These are phyloP conservation scores for Teratosphaeria nubilosa DNA, from an alignment of 2,329 filamentous ascomycete genomes.

Conservation along the genomic window DNA sequence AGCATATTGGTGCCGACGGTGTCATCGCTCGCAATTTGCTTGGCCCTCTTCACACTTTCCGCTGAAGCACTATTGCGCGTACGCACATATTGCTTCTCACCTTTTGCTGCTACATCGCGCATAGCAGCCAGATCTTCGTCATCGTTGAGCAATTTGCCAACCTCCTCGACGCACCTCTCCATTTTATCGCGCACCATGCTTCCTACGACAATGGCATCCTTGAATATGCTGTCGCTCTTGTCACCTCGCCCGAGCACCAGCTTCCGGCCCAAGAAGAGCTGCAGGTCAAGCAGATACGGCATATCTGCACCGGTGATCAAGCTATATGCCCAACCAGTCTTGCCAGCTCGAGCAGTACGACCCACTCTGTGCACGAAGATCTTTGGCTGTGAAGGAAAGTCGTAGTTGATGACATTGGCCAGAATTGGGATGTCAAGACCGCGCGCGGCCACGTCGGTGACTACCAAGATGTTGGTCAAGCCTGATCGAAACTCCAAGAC, in stretches of 20 bases:
- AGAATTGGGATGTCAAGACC: slow-evolving; percentile 96
- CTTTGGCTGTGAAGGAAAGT: slow-evolving; percentile 94
- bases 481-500: slow-evolving; percentile 83
- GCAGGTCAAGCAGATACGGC: slow-evolving; percentile 85
- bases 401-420: slow-evolving; percentile 97
- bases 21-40: slow-evolving; percentile 61
- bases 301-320: slow-evolving; percentile 78
- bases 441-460: slow-evolving; percentile 91
- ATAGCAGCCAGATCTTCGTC: slow-evolving; percentile 63
- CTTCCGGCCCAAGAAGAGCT: slow-evolving; percentile 83
- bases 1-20: slow-evolving; percentile 68
- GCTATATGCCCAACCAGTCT: slow-evolving; percentile 90
- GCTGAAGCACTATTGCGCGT: slow-evolving; percentile 83
- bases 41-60: slow-evolving; percentile 81
- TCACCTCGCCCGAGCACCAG: slow-evolving; percentile 63
- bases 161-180: slow-evolving; percentile 70
- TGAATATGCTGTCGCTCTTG: slow-evolving; percentile 55
- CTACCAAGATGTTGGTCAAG: slow-evolving; percentile 79
- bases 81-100: slow-evolving; percentile 83
- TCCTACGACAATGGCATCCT: slow-evolving; percentile 76
- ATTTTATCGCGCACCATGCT: slow-evolving; percentile 62
- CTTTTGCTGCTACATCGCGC: slow-evolving; percentile 67
- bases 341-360: slow-evolving; percentile 86
- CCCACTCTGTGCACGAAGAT: slow-evolving; percentile 94
- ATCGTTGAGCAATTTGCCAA: slow-evolving; percentile 66